Base-by-base conservation (phyloP, 2,329 filamentous ascomycete species). In the Penicillium sclerotigenum region DNA sequence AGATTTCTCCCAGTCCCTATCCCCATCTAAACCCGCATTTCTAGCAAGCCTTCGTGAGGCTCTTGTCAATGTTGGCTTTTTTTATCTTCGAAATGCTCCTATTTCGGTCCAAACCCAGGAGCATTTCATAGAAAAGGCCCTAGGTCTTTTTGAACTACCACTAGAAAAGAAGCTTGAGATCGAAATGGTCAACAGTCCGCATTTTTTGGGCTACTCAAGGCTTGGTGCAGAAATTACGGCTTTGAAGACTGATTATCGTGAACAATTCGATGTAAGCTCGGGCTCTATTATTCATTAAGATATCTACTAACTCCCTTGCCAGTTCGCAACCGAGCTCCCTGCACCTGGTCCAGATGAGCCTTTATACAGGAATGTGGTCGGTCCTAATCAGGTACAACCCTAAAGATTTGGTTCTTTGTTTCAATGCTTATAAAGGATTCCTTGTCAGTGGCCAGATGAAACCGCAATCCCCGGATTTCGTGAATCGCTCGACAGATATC, bases 81-180 rank as follows among this genome's bases (percentile, higher is more conserved):
- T 73, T 51, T 73, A 73, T 52, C 63, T 73, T 29, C 56, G 60
- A 41, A 69, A 72, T 46, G 62, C 67, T 2, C 66, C 68, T 4
- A 58, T 73, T 34, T 58, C 67, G 2, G 37, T 50, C 1, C 24
- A 57, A 8, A 54, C 64, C 2, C 65, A 64, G 18, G 61, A 68
- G 20, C 57, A 55, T 0, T 71, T 76, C 0, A 72, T 77, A 24
- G 28, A 67, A 40, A 75, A 77, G 53, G 73, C 73, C 0, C 71
- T 74, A 28, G 64, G 68, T 1, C 76, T 81, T 52, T 81, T 81
- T 52, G 64, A 72, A 2, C 62, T 79, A 2, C 71, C 77, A 0
- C 65, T 74, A 5, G 72, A 78, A 53, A 77, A 77, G 59, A 81
- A 80, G 59, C 70, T 80, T 55, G 73, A 79, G 37, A 79, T 80